Evolutionary conservation across 257 asterid species (phyloP), one percentile per base, ranked within the genome.

Genomic region (Euphrasia confusa): DNA sequence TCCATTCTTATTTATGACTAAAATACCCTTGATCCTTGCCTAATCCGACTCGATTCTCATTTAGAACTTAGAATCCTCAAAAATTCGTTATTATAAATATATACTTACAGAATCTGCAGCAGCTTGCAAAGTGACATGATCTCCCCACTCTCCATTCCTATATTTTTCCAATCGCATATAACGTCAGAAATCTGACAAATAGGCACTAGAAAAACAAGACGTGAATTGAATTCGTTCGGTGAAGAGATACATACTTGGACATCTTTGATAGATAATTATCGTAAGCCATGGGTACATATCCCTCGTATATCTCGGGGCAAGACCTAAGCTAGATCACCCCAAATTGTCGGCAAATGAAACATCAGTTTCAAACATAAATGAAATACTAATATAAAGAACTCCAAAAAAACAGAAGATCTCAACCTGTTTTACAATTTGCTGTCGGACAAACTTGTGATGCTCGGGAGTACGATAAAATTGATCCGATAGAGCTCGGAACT

Each of bases 121-220:
- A 65, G 99, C 99, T 81, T 89, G 99, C 80, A 92, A 64, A 42
- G 99, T 89, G 74, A 92, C 95, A 72, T 92, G 97, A 83, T 92
- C 97, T 74, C 99, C 99, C 99, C 97, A 92, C 72, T 88, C 97
- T 17, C 97, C 96, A 12, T 66, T 81, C 89, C 98, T 92, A 71
- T 48, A 54, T 54, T 35, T 42, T 49, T 57, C 39, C 71, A 72
- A 54, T 52, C 49, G 17, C 18, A 6, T 9, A 70, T 33, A 55
- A 64, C 28, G 80, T 72, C 45, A 74, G 66, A 73, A 39, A 61
- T 9, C n/a, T 7, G 14, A 53, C 7, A 53, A 61, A 67, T 17
- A 54, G 62, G 69, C 26, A 62, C 59, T 60, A 13, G 7, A 50
- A 60, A 60, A 69, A 58, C 1, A 63, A 77, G 61, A 52, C 32